A percentile compares a stretch with the other conserved stretches of the same genome.
phyloP scores from a whole-genome alignment of 176 grass and related monocot species.

The Thinopyrum elongatum region DNA sequence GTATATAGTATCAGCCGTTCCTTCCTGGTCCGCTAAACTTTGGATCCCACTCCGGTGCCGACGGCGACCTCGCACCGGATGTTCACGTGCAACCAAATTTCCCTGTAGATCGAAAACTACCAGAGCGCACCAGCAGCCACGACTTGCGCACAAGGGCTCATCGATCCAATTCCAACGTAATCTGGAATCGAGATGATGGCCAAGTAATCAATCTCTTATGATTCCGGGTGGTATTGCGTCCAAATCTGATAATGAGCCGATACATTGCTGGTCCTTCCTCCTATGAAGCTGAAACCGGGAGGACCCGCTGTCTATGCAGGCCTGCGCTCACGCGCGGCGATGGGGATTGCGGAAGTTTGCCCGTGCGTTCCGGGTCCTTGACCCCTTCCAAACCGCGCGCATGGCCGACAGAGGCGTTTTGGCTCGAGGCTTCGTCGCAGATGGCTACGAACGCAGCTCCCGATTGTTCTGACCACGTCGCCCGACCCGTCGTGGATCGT shows the following conservation, averaged over 20 bases:
- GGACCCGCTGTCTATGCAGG: not conserved
- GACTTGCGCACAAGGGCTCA: not conserved
- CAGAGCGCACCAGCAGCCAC: not conserved
- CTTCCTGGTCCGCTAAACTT: not conserved
- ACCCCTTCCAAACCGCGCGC: not conserved
- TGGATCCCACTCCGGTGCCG: not conserved
- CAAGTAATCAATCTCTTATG: not conserved
- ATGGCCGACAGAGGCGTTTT: not conserved
- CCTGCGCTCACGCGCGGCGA: not conserved
- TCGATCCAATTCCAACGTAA: not conserved
- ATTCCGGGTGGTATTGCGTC: not conserved
- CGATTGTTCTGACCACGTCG: not conserved
- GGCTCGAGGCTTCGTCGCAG: not conserved
- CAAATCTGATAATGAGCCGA: not conserved
- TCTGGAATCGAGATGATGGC: not conserved
- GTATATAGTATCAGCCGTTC: not conserved
- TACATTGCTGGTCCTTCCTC: not conserved
- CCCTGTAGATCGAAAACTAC: not conserved
- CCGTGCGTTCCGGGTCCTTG: not conserved
- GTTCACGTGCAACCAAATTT: slow-evolving; percentile 27
- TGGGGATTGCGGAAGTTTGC: not conserved
- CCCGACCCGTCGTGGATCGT: not conserved
- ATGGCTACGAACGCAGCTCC: not conserved
- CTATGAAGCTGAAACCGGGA: not conserved
- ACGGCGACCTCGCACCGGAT: slow-evolving; percentile 10